Conservation (phyloP, 371 early-diverging fungal genomes). For the Batkoa obscura region DNA sequence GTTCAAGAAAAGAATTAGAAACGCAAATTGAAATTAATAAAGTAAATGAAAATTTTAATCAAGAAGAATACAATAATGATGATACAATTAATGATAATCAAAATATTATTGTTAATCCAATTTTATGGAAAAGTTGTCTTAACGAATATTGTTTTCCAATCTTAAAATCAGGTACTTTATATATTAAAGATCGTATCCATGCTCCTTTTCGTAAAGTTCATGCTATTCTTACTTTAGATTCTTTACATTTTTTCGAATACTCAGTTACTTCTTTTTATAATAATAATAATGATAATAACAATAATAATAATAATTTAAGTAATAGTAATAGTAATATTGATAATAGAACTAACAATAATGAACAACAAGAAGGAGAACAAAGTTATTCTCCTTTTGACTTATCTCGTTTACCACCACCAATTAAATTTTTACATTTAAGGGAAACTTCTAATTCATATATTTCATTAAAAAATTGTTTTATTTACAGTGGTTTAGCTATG, state of each 20-base stretch:
- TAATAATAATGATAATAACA: neutral
- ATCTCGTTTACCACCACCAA: neutral
- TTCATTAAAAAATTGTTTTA: conserved; percentile 4
- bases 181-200: neutral
- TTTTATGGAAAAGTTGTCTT: neutral
- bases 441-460: neutral
- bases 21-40: neutral
- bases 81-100: too few relatives aligned
- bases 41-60: too few relatives aligned
- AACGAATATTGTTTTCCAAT: neutral
- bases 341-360: neutral
- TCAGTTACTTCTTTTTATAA: neutral
- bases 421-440: neutral
- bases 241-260: conserved; percentile 5
- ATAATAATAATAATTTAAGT: neutral
- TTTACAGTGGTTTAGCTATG: neutral
- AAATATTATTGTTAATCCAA: neutral
- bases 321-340: neutral
- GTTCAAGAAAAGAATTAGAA: too few relatives aligned
- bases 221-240: conserved; percentile 2
- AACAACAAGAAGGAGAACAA: neutral
- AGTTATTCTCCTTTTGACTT: neutral
- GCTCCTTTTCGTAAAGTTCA: neutral
- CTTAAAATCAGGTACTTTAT: neutral
- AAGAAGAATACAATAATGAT: too few relatives aligned